Evolutionary conservation across 1,284 basidiomycete genomes (phyloP).

Genomic region (Austropuccinia psidii): DNA sequence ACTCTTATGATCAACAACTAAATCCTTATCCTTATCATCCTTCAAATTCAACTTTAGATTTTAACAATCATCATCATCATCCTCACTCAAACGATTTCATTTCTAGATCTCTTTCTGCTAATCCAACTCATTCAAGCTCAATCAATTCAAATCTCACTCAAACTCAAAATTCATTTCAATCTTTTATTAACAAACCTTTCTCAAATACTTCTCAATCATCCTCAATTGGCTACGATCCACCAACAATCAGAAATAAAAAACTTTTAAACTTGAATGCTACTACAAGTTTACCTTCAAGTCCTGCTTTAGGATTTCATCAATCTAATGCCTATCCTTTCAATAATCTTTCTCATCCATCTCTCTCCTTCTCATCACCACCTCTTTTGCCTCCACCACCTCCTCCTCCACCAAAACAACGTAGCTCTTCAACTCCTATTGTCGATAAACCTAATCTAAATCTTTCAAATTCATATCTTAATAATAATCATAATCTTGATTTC

Average conservation of each 20-base stretch:
- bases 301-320: slow-evolving; percentile 22
- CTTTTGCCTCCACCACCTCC: background rate
- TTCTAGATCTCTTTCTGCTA: slow-evolving; percentile 32
- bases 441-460: too few relatives aligned
- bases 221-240: slow-evolving; percentile 35
- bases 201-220: slow-evolving; percentile 17
- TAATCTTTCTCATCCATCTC: background rate
- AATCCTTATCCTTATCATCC: slow-evolving; percentile 1
- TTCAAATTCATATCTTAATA: background rate
- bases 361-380: background rate
- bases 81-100: slow-evolving; percentile 5
- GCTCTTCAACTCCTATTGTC: slow-evolving; percentile 25
- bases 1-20: background rate
- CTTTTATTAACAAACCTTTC: too few relatives aligned
- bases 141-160: background rate
- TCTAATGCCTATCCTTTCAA: background rate
- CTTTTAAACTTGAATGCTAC: slow-evolving; percentile 6
- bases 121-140: background rate
- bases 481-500: background rate
- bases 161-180: background rate
- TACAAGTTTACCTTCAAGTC: slow-evolving; percentile 29
- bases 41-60: background rate
- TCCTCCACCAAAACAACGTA: slow-evolving; percentile 26
- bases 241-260: slow-evolving; percentile 33
- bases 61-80: background rate